Percentiles rank a stretch among this genome's conserved stretches.
These are phyloP conservation scores for Euptelea pleiosperma DNA, from an alignment of 164 flowering plant species.

Conservation along the genomic window DNA sequence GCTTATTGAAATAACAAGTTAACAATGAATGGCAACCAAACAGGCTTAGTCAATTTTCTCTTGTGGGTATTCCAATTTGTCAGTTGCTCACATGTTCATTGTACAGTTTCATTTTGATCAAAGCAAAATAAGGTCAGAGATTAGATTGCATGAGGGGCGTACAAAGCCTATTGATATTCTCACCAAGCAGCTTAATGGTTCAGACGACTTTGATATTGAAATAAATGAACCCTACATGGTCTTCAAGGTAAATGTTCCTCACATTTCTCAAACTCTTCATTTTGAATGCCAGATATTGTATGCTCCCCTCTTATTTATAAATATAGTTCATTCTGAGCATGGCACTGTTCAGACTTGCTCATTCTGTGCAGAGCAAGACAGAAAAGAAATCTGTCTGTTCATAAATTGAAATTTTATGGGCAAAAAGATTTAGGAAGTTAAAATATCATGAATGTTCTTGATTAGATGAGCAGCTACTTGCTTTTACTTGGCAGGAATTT, in stretches of 20 bases:
- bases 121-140: slow-evolving; percentile 91
- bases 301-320: not conserved
- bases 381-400: no score
- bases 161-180: slow-evolving; percentile 87
- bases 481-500: no score
- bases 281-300: not conserved
- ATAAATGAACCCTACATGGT: slow-evolving; percentile 94
- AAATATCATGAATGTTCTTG: no score
- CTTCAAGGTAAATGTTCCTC: slow-evolving; percentile 58
- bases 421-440: no score
- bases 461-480: no score
- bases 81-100: slow-evolving; percentile 16
- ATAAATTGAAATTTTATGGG: no score
- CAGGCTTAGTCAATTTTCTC: no score
- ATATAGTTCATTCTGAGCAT: not conserved
- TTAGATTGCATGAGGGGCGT: slow-evolving; percentile 89
- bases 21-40: no score
- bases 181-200: slow-evolving; percentile 72
- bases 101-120: slow-evolving; percentile 97
- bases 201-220: slow-evolving; percentile 76
- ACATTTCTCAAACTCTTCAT: not conserved
- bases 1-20: no score
- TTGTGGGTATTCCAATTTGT: not conserved
- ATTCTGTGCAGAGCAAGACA: no score
- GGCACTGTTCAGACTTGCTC: not conserved